Conservation (phyloP, 805 yeast species). For the Ogataea methylovora region DNA sequence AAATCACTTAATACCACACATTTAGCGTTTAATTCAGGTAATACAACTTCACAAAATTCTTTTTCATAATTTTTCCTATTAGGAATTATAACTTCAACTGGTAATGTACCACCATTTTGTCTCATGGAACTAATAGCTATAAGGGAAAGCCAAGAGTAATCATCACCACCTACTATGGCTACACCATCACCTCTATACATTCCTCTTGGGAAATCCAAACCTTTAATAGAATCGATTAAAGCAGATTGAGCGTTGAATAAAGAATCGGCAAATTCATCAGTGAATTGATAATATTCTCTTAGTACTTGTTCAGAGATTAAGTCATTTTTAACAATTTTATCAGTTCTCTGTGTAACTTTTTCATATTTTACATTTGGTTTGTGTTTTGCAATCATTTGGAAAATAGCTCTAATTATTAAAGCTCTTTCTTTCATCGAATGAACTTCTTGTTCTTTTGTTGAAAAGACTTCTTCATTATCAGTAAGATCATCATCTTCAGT, state of each 20-base stretch:
- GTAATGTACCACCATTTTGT: constrained; percentile 41
- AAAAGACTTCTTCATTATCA: too few species aligned
- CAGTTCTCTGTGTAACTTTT: constrained; percentile 4
- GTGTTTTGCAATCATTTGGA: constrained; percentile 11
- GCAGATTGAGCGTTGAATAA: constrained; percentile 37
- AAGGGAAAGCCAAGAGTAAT: constrained; percentile 42
- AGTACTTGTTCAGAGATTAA: constrained; percentile 8
- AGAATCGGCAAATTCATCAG: constrained; percentile 30
- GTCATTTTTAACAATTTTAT: constrained; percentile 7
- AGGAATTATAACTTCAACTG: constrained; percentile 34
- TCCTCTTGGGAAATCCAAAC: constrained; percentile 17
- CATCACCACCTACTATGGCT: constrained; percentile 58
- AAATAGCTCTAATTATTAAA: constrained; percentile 12
- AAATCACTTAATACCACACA: constrained; percentile 33
- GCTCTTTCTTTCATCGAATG: constrained; percentile 6
- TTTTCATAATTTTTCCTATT: constrained; percentile 28
- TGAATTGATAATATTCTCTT: constrained; percentile 29
- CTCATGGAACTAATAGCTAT: constrained; percentile 39
- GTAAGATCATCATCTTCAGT: too few species aligned
- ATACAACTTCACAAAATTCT: constrained; percentile 28
- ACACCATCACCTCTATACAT: constrained; percentile 47
- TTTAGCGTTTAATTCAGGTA: constrained; percentile 32
- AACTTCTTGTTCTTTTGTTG: background rate
- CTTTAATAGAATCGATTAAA: constrained; percentile 34
- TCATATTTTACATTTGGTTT: constrained; percentile 9